Evolutionary conservation across 805 yeast genomes (phyloP), one percentile per base, ranked within the genome.

Genomic region (Starmera caribaea): DNA sequence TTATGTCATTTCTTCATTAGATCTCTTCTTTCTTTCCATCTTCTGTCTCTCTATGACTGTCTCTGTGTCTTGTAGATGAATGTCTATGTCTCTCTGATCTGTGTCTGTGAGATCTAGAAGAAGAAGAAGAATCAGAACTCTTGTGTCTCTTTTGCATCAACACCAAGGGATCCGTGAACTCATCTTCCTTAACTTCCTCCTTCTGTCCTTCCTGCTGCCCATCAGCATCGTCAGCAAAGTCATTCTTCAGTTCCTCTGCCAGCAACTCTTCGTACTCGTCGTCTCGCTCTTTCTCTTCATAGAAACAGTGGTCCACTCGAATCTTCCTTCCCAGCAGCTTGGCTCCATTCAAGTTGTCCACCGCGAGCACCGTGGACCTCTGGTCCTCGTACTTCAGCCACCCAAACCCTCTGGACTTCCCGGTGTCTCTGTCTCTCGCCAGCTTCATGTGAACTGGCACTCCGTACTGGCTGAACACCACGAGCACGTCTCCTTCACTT

Each of bases 401-500:
- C 4, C 81, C 92, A 65, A 80, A 85, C 7, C 95, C 92, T 40
- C 70, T 68, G 2, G 86, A 76, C 40, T 71, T 71, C 3, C 87
- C 86, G 0, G 81, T 70, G 3, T 67, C 72, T 41, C 65, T 66
- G 51, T 86, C 90, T 42, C 90, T 69, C 21, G 75, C 71, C 38
- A 89, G 62, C 38, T 79, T 75, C 30, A 90, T 55, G 48, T 82
- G 84, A 0, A 82, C 81, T 0, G 96, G 96, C 15, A 79, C 71
- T 0, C 97, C 97, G 58, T 74, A 90, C 53, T 90, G 97, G 2
- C 95, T 82, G 55, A 90, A 90, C 28, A 89, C 74, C 0, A 77
- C 71, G 7, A 88, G 51, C 0, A 90, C 58, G 54, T 90, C 97
- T 36, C 78, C 76, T 54, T 87, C 96, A 8, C 75, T 76, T 24